These are phyloP conservation scores for Heliamphora ciliata DNA, from an alignment of 179 eudicot species.

Conservation along the genomic window DNA sequence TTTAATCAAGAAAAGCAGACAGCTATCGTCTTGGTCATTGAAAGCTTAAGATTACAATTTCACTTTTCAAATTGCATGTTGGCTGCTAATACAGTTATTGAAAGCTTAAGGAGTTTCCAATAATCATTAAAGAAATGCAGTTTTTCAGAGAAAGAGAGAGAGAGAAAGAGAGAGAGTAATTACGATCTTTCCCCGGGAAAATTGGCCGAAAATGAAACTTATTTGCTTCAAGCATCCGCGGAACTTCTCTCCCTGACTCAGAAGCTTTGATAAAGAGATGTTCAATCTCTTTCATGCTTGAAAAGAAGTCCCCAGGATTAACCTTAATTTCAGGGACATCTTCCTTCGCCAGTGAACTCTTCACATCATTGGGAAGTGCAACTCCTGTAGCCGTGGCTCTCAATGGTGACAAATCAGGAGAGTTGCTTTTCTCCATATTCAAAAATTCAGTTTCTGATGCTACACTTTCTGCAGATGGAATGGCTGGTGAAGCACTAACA, in stretches of 20 bases:
- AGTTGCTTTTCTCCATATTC: conserved; percentile 38
- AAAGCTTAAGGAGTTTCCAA: background rate
- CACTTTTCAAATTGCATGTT: conserved; percentile 4
- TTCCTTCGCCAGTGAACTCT: conserved; percentile 34
- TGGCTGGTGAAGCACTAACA: conserved; percentile 27
- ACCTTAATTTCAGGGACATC: conserved; percentile 42
- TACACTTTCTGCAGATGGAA: conserved; percentile 25
- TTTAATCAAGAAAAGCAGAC: background rate
- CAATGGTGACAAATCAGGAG: conserved; percentile 71
- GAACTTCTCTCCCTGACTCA: conserved; percentile 85
- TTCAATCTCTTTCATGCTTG: conserved; percentile 73
- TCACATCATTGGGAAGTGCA: conserved; percentile 31
- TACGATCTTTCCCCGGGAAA: conserved; percentile 60
- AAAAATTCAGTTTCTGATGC: conserved; percentile 28
- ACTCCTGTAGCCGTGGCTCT: conserved; percentile 49
- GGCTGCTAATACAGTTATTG: background rate
- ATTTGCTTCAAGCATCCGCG: conserved; percentile 93
- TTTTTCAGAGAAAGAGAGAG: background rate
- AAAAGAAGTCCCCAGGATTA: conserved; percentile 60
- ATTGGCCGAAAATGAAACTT: conserved; percentile 88
- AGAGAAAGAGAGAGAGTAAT: conserved; percentile 21
- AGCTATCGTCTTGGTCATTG: background rate
- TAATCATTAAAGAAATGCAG: background rate
- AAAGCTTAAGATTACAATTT: too few relatives aligned
- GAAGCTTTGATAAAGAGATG: conserved; percentile 70